Conservation (phyloP, 257 asterid genomes). For the Marsdenia floribunda region DNA sequence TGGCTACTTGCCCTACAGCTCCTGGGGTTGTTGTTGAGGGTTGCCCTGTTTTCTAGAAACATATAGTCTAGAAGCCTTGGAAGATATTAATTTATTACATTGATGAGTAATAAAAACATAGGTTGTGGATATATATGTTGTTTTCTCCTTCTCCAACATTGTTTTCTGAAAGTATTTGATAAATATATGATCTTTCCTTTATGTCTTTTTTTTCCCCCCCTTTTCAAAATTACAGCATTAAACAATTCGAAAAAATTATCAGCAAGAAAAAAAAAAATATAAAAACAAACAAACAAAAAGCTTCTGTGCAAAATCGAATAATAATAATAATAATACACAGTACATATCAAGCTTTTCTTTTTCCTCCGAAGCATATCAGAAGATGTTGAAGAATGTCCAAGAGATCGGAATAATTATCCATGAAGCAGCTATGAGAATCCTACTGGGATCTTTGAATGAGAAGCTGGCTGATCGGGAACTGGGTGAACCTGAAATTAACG, state of each 20-base stretch:
- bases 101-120: no score
- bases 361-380: background rate
- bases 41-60: constrained; percentile 44
- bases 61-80: no score
- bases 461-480: constrained; percentile 15
- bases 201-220: background rate
- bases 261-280: no score
- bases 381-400: background rate
- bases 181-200: background rate
- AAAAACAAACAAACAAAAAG: no score
- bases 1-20: constrained; percentile 61
- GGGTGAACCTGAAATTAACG: constrained; percentile 24
- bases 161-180: background rate
- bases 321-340: background rate
- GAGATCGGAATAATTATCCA: constrained; percentile 11
- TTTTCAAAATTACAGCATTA: background rate
- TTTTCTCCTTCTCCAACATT: background rate
- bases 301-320: background rate
- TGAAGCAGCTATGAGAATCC: constrained; percentile 18
- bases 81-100: no score
- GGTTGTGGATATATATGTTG: background rate
- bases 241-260: background rate
- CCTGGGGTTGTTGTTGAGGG: constrained; percentile 40
- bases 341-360: background rate
- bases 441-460: constrained; percentile 8